phyloP scores from a whole-genome alignment of 768 basidiomycete species.

The Tephrocybe sp. region DNA sequence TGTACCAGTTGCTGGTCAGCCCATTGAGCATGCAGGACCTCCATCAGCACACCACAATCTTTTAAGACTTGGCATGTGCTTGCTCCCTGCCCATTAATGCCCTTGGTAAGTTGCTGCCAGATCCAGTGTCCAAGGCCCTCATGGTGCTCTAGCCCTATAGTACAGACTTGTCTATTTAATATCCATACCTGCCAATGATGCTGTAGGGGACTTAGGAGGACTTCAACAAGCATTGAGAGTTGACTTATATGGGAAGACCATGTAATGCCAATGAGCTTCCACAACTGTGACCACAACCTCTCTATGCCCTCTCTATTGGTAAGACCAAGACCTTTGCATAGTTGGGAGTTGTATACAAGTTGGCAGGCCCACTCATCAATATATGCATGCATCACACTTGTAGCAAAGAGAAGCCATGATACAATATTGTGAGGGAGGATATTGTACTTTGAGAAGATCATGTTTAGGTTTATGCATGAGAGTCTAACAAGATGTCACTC shows the following conservation, averaged over 20 bases:
- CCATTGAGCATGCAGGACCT: background rate
- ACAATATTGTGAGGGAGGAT: constrained; percentile 25
- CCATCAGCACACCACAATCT: background rate
- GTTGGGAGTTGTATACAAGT: constrained; percentile 30
- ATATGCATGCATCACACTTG: constrained; percentile 25
- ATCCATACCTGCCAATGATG: background rate
- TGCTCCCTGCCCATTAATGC: background rate
- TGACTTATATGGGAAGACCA: constrained; percentile 25
- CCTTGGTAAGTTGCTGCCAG: too few species aligned
- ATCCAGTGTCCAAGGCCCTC: too few species aligned
- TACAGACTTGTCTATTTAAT: too few species aligned
- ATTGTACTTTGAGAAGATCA: constrained; percentile 20
- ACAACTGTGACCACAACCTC: constrained; percentile 22
- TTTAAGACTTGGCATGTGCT: background rate
- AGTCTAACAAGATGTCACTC: background rate
- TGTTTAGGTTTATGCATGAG: too few species aligned
- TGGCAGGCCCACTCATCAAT: constrained; percentile 18
- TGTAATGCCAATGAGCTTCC: constrained; percentile 29
- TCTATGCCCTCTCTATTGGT: background rate
- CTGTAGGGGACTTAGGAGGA: background rate
- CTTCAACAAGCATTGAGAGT: background rate
- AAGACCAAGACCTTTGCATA: constrained; percentile 14
- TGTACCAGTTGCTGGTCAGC: background rate
- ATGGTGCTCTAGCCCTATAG: too few species aligned
- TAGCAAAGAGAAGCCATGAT: constrained; percentile 19